Evolutionary conservation across 805 yeast species (phyloP).

Genomic region (Metschnikowia proteae): DNA sequence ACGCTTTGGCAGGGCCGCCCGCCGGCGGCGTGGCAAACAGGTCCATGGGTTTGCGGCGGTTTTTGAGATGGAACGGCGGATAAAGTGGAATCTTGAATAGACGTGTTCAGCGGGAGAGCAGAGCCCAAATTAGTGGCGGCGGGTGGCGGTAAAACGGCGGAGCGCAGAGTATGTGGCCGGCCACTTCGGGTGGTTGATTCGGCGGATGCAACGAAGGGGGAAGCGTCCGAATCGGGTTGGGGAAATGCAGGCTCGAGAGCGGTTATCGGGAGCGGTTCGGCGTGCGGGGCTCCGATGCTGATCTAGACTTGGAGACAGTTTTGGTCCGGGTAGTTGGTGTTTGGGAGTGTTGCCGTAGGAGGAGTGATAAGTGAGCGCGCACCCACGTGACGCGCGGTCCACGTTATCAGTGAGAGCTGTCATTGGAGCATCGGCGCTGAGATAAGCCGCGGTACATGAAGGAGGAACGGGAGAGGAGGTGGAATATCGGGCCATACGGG

Average conservation of each 20-base stretch:
- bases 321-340: not conserved
- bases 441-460: not conserved
- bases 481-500: no score
- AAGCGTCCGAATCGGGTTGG: no score
- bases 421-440: not conserved
- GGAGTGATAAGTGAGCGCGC: conserved; percentile 3
- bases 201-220: not conserved
- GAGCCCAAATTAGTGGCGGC: not conserved
- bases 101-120: not conserved
- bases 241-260: no score
- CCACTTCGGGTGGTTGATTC: not conserved
- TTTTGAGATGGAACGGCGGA: conserved; percentile 18
- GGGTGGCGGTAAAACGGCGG: not conserved
- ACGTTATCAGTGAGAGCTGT: conserved; percentile 3
- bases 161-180: not conserved
- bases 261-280: not conserved
- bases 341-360: conserved; percentile 1
- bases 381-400: conserved; percentile 3
- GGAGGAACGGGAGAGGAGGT: no score
- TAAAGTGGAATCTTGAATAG: conserved; percentile 15
- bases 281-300: not conserved
- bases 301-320: not conserved
- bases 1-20: conserved; percentile 8
- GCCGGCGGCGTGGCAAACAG: conserved; percentile 4
- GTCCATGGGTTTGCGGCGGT: conserved; percentile 11